Evolutionary conservation across 2,329 filamentous ascomycete genomes (phyloP).

Genomic region (Diaporthe sp.): DNA sequence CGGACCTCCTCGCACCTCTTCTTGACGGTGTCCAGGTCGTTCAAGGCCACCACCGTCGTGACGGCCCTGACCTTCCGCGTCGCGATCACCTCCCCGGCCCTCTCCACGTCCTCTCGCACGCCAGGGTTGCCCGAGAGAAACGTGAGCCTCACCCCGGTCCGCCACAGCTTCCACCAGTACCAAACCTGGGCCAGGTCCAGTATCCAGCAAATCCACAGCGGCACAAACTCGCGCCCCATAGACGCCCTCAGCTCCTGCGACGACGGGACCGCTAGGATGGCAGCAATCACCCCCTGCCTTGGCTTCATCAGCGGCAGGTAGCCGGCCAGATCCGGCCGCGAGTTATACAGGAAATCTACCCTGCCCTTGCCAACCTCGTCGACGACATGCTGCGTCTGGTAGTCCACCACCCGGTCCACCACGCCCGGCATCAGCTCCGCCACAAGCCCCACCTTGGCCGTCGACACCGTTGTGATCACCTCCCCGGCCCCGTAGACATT

Average conservation of each 20-base stretch:
- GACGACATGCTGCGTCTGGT: constrained; percentile 57
- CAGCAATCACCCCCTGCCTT: constrained; percentile 55
- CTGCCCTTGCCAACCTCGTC: constrained; percentile 55
- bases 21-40: constrained; percentile 59
- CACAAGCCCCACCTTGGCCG: constrained; percentile 58
- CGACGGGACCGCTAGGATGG: constrained; percentile 56
- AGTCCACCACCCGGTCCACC: constrained; percentile 48
- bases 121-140: constrained; percentile 61
- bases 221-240: constrained; percentile 50
- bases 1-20: constrained; percentile 57
- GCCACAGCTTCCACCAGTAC: constrained; percentile 58
- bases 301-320: constrained; percentile 57
- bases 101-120: constrained; percentile 58
- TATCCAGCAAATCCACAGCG: constrained; percentile 52
- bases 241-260: constrained; percentile 49
- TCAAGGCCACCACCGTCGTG: constrained; percentile 56
- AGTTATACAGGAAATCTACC: constrained; percentile 67
- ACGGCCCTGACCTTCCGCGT: constrained; percentile 59
- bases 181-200: constrained; percentile 52
- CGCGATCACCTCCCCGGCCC: constrained; percentile 56
- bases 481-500: constrained; percentile 62
- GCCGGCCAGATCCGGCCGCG: constrained; percentile 55
- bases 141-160: constrained; percentile 60
- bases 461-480: constrained; percentile 67
- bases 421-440: constrained; percentile 40